A percentile compares a stretch with the other conserved stretches of the same genome.
Evolutionary conservation across 108 stramenopile species (phyloP).

Genomic region (Cylindrotheca fusiformis): DNA sequence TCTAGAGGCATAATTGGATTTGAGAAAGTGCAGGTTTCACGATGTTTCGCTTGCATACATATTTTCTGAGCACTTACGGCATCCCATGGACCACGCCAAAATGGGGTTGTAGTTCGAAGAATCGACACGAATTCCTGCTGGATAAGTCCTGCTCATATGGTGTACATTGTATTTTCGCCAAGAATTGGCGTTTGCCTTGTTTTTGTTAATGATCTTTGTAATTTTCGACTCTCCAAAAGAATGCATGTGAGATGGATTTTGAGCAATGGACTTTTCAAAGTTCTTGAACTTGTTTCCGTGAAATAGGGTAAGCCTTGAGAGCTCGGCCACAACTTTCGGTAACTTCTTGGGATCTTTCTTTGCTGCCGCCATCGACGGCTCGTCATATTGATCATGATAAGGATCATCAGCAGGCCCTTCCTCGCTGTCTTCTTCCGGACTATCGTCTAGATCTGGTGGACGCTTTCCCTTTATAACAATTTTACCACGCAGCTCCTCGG

Average conservation of each 20-base stretch:
- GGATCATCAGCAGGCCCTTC: conserved; percentile 28
- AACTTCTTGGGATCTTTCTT: conserved; percentile 2
- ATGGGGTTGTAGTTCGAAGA: conserved; percentile 93
- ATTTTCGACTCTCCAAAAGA: conserved; percentile 72
- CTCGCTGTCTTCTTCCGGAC: conserved; percentile 20
- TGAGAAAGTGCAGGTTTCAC: no score
- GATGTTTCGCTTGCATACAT: no score
- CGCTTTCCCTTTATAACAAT: conserved; percentile 86
- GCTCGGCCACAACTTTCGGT: conserved; percentile 42
- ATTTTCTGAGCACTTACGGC: conserved; percentile 32
- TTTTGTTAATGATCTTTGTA: conserved; percentile 46
- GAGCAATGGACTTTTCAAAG: conserved; percentile 40
- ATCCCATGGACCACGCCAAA: conserved; percentile 85
- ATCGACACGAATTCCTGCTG: conserved; percentile 78
- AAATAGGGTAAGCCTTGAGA: conserved; percentile 59
- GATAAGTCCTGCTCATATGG: conserved; percentile 88
- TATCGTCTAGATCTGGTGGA: conserved; percentile 43
- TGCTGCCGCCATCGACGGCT: not conserved
- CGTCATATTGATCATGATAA: conserved; percentile 13
- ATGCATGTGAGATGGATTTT: conserved; percentile 63
- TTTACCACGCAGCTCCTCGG: conserved; percentile 70
- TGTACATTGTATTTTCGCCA: conserved; percentile 77
- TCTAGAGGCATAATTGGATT: no score
- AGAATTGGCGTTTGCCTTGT: conserved; percentile 19
- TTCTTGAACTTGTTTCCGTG: conserved; percentile 59